Conservation (phyloP, 1,139 yeast genomes). For the Lodderomyces beijingensis region DNA sequence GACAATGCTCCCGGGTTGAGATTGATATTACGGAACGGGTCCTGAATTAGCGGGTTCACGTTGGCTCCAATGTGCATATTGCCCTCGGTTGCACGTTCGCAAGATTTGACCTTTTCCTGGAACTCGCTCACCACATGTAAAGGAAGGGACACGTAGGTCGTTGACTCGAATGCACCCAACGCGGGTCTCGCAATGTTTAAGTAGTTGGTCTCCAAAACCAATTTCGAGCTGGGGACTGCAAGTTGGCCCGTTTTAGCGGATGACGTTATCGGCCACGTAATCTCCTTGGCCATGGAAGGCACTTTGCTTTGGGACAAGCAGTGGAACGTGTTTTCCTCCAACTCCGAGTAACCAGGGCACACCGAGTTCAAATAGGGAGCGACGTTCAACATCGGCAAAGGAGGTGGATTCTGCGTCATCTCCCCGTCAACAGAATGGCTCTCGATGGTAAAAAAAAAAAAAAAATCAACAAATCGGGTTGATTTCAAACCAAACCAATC, state of each 20-base stretch:
- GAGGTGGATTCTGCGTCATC: background rate
- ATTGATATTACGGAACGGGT: conserved; percentile 49
- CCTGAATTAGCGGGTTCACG: conserved; percentile 49
- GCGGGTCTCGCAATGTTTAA: conserved; percentile 40
- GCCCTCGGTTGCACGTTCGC: conserved; percentile 38
- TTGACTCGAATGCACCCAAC: conserved; percentile 29
- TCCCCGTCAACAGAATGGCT: too few relatives aligned
- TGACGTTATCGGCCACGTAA: conserved; percentile 29
- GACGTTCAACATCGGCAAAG: conserved; percentile 2
- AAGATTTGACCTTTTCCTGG: conserved; percentile 21
- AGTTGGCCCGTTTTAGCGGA: conserved; percentile 12
- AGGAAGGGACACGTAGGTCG: conserved; percentile 42
- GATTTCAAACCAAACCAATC: too few relatives aligned
- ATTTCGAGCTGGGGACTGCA: conserved; percentile 7
- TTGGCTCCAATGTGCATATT: conserved; percentile 53
- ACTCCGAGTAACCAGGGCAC: conserved; percentile 32
- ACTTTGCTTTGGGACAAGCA: conserved; percentile 16
- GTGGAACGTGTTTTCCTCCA: conserved; percentile 36
- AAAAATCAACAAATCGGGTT: too few relatives aligned
- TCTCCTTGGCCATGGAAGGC: conserved; percentile 10
- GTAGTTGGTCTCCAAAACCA: conserved; percentile 24
- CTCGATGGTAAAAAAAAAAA: too few relatives aligned
- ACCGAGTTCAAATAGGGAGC: conserved; percentile 32
- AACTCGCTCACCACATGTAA: conserved; percentile 35
- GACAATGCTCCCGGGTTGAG: conserved; percentile 53